Evolutionary conservation across 2,329 filamentous ascomycete species (phyloP), one percentile per base, ranked within the genome.

Genomic region (Chaetomiaceae sp.): DNA sequence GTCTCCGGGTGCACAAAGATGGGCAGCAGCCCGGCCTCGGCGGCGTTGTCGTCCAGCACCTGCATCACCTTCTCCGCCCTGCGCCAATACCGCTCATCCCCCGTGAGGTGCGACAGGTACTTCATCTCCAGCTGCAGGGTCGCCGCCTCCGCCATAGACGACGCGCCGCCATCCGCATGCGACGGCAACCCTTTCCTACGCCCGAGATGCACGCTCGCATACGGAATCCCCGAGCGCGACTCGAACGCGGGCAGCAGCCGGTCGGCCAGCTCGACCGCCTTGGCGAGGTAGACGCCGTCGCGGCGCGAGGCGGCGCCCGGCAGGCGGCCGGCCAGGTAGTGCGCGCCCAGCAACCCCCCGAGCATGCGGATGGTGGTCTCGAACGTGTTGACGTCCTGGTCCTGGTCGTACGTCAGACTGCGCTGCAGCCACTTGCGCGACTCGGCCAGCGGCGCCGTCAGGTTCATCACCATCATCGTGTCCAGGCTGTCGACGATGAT

Each of bases 351-450:
- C 33, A 98, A 73, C 14, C 91, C 93, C n/a, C 91, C 91, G 39
- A 98, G 74, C 90, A 97, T 96, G 45, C 93, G 86, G 59, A 97
- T 97, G 0, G 91, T 97, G 6, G 91, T 97, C 69, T 98, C 93
- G 58, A 97, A 98, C 0, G 89, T 96, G 66, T 88, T 97, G 47
- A 98, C 91, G 62, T 96, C 88, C 63, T 96, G 89, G 59, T 96
- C 77, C 64, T 95, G 88, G 50, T 95, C 83, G 68, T 94, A 97
- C 8, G 81, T 83, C 52, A 97, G 68, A 7, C 82, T 83, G 3
- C 81, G 83, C 3, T 86, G 76, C 38, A 98, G 81, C 93, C 93
- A 98, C 61, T 94, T 79, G 48, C 91, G 78, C 22, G 93, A 90
- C 60, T 93, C 82, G 30, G 82, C 76, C 30, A 98, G 76, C 51